Conservation (phyloP, 352 stramenopile genomes). For the Phytopythium delawarense region DNA sequence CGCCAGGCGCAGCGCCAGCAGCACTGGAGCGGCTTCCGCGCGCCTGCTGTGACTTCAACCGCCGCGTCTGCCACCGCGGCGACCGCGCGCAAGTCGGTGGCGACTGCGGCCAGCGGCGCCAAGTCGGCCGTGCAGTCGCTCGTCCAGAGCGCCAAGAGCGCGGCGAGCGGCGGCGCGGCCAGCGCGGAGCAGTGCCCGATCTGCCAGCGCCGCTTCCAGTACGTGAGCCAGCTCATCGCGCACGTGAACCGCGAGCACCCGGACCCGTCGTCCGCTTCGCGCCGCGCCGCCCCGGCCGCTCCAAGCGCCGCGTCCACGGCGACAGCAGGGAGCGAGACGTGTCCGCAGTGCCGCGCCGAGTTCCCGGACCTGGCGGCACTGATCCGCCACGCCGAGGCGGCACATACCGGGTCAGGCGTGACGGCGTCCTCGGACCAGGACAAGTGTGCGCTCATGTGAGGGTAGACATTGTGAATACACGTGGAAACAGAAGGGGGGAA, state of each 20-base stretch:
- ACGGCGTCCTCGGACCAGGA: constrained; percentile 28
- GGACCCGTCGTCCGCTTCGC: constrained; percentile 20
- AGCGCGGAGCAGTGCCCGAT: constrained; percentile 63
- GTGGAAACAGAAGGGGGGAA: background rate
- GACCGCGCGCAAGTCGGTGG: constrained; percentile 17
- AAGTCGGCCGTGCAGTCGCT: constrained; percentile 39
- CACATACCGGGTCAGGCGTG: constrained; percentile 18
- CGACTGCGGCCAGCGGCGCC: constrained; percentile 29
- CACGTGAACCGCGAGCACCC: constrained; percentile 72
- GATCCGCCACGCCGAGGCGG: constrained; percentile 58
- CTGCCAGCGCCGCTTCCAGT: constrained; percentile 67
- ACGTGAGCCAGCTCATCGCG: constrained; percentile 68
- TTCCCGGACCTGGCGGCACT: constrained; percentile 51
- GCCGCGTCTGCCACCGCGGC: constrained; percentile 2
- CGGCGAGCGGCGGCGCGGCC: constrained; percentile 21
- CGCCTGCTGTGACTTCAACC: background rate
- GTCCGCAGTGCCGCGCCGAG: constrained; percentile 58
- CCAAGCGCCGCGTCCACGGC: constrained; percentile 1
- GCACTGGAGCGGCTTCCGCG: constrained; percentile 23
- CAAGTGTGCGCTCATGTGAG: constrained; percentile 61
- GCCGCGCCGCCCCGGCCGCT: constrained; percentile 2
- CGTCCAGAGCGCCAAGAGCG: constrained; percentile 39
- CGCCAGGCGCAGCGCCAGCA: constrained; percentile 33
- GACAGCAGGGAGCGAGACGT: constrained; percentile 37
- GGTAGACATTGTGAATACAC: background rate